These are phyloP conservation scores for Salix purpurea DNA, from an alignment of 345 rosid genomes.

Conservation along the genomic window DNA sequence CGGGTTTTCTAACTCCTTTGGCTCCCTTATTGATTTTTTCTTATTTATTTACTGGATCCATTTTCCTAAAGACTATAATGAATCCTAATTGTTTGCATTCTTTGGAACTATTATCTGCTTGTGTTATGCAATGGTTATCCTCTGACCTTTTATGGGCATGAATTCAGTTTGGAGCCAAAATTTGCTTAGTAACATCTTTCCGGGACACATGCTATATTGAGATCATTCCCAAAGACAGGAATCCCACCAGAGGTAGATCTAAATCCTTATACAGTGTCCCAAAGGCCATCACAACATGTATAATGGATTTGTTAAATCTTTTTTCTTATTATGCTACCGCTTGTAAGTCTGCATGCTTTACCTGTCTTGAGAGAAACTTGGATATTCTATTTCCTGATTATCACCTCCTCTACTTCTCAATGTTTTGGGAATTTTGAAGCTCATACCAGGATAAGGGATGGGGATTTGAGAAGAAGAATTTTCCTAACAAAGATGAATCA, in stretches of 20 bases:
- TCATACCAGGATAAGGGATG: background rate
- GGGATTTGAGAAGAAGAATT: background rate
- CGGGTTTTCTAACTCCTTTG: constrained; percentile 11
- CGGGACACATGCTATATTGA: constrained; percentile 76
- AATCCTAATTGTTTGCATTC: background rate
- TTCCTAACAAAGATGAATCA: background rate
- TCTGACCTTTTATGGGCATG: constrained; percentile 25
- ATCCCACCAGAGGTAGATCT: constrained; percentile 59
- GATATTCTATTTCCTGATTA: background rate
- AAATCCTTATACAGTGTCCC: background rate
- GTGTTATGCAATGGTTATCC: constrained; percentile 10
- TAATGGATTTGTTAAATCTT: background rate
- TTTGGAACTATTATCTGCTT: background rate
- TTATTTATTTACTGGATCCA: background rate
- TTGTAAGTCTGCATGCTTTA: background rate
- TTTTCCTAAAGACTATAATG: background rate
- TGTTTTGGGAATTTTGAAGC: background rate
- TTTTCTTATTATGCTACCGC: background rate
- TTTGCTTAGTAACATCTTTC: constrained; percentile 83
- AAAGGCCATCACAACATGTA: background rate
- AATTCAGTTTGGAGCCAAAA: constrained; percentile 76
- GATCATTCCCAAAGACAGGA: constrained; percentile 69
- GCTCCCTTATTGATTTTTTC: background rate
- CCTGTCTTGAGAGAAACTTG: background rate
- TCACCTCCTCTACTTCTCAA: background rate